A percentile compares a stretch with the other conserved stretches of the same genome.
phyloP scores from a whole-genome alignment of 2,329 filamentous ascomycete species.

The Neophaeococcomyces aloes region DNA sequence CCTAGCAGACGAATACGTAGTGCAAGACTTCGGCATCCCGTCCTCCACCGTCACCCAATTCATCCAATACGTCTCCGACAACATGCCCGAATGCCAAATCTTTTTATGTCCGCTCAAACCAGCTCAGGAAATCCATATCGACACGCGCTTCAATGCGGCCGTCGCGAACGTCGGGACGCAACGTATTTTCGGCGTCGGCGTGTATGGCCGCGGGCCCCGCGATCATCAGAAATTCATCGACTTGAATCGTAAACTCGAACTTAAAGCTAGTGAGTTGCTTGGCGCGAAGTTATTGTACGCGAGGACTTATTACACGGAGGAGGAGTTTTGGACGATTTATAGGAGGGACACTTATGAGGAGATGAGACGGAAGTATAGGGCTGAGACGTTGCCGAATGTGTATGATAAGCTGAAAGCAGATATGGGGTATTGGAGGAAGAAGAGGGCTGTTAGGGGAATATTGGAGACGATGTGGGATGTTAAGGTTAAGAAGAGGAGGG shows the following conservation, averaged over 20 bases:
- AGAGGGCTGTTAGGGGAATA: slow-evolving; percentile 4
- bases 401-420: slow-evolving; percentile 20
- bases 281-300: slow-evolving; percentile 74
- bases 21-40: slow-evolving; percentile 53
- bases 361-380: slow-evolving; percentile 18
- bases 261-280: slow-evolving; percentile 37
- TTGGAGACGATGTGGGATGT: slow-evolving; percentile 9
- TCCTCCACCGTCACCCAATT: slow-evolving; percentile 42
- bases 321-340: slow-evolving; percentile 21
- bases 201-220: slow-evolving; percentile 66
- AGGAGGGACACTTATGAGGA: slow-evolving; percentile 17
- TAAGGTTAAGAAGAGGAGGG: slow-evolving; percentile 4
- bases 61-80: slow-evolving; percentile 39
- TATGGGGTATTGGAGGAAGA: slow-evolving; percentile 9
- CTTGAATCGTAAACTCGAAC: slow-evolving; percentile 57
- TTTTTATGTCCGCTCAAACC: slow-evolving; percentile 44
- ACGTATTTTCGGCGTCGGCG: slow-evolving; percentile 33
- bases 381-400: slow-evolving; percentile 14
- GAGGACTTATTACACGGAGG: slow-evolving; percentile 60
- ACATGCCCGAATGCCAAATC: slow-evolving; percentile 40
- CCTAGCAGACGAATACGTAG: slow-evolving; percentile 44
- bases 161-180: slow-evolving; percentile 3
- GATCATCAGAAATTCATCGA: slow-evolving; percentile 46
- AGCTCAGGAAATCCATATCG: slow-evolving; percentile 3
- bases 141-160: slow-evolving; percentile 7